phyloP scores from a whole-genome alignment of 495 filamentous ascomycete species.

The Apodospora peruviana region DNA sequence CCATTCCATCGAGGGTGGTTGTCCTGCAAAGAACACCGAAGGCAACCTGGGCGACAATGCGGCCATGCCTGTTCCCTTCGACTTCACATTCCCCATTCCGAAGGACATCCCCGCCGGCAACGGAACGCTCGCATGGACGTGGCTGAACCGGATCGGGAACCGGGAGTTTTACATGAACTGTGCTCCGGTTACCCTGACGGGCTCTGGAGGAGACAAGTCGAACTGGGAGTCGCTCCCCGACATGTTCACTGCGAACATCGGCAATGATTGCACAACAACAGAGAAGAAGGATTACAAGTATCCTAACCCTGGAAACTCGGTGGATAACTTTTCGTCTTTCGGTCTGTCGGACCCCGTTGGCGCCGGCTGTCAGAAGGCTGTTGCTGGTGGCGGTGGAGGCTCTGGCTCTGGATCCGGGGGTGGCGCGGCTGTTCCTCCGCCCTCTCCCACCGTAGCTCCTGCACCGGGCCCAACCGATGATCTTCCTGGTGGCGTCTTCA shows the following conservation, averaged over 20 bases:
- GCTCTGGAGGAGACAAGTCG: constrained; percentile 40
- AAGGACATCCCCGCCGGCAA: constrained; percentile 50
- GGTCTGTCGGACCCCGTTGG: constrained; percentile 8
- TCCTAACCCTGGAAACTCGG: constrained; percentile 52
- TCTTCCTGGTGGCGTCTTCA: constrained; percentile 56
- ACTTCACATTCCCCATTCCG: constrained; percentile 55
- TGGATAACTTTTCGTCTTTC: constrained; percentile 38
- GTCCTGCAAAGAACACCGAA: constrained; percentile 49
- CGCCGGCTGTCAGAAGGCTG: constrained; percentile 10
- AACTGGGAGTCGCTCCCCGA: constrained; percentile 59
- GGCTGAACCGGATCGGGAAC: constrained; percentile 87
- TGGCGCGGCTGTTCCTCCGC: constrained; percentile 1
- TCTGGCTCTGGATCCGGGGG: not conserved
- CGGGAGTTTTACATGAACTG: constrained; percentile 98
- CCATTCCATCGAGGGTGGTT: constrained; percentile 76
- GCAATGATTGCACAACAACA: constrained; percentile 46
- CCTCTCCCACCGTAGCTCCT: not conserved
- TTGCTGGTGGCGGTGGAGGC: not conserved
- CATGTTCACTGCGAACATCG: constrained; percentile 77
- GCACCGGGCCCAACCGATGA: constrained; percentile 1
- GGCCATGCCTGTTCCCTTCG: constrained; percentile 20
- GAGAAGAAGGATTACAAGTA: constrained; percentile 42
- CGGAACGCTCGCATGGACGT: constrained; percentile 75
- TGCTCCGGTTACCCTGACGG: constrained; percentile 61
- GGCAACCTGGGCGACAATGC: constrained; percentile 37